These are phyloP conservation scores for Calocera viscosa DNA, from an alignment of 768 basidiomycete species.

Conservation along the genomic window DNA sequence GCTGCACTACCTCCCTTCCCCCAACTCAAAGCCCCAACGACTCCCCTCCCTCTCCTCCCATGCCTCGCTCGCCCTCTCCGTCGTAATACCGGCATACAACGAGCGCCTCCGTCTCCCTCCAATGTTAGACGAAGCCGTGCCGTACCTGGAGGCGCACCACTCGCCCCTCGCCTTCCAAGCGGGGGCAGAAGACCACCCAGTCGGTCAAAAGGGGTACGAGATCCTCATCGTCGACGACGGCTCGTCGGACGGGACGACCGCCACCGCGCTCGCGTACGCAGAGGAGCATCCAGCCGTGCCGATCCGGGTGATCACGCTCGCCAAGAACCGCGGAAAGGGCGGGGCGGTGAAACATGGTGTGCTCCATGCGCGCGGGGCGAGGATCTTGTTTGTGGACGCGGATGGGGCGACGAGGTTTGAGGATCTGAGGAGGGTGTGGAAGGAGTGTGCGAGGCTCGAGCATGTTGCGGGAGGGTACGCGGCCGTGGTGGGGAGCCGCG, in stretches of 20 bases:
- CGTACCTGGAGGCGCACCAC: constrained; percentile 46
- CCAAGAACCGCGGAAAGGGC: constrained; percentile 79
- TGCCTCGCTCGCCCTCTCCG: constrained; percentile 53
- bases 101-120: constrained; percentile 68
- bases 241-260: constrained; percentile 60
- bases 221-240: constrained; percentile 87
- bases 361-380: constrained; percentile 60
- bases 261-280: constrained; percentile 52
- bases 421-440: constrained; percentile 71
- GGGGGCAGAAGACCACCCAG: constrained; percentile 32
- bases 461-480: constrained; percentile 43
- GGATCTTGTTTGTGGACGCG: constrained; percentile 85
- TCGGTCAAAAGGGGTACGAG: constrained; percentile 37
- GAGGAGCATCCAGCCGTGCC: constrained; percentile 40
- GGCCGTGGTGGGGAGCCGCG: constrained; percentile 71
- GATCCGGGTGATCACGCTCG: constrained; percentile 66
- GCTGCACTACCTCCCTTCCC: constrained; percentile 48
- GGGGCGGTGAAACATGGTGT: constrained; percentile 89
- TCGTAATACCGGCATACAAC: constrained; percentile 88
- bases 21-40: constrained; percentile 44
- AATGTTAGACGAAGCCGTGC: constrained; percentile 62
- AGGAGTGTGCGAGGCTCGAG: constrained; percentile 48
- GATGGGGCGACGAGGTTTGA: constrained; percentile 84
- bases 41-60: constrained; percentile 43
- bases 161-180: constrained; percentile 23